A percentile compares a stretch with the other conserved stretches of the same genome.
phyloP scores from a whole-genome alignment of 1,284 basidiomycete genomes.

The Moesziomyces sp. region DNA sequence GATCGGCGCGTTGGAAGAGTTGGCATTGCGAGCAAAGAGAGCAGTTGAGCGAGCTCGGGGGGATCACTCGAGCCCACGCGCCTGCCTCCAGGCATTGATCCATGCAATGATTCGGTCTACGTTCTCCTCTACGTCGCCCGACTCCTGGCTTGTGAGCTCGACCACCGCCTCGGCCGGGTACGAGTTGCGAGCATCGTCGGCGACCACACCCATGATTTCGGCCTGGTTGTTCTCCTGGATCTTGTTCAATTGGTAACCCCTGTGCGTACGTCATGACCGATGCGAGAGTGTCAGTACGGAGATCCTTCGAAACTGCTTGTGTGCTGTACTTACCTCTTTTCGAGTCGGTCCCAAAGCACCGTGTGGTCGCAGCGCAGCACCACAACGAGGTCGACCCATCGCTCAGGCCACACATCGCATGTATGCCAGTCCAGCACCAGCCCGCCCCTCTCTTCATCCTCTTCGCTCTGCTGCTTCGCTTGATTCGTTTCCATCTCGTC shows the following conservation, averaged over 20 bases:
- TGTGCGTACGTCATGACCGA: constrained; percentile 63
- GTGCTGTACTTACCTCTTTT: constrained; percentile 77
- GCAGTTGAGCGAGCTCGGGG: neutral
- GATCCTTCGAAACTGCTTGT: neutral
- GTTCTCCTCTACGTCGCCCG: constrained; percentile 86
- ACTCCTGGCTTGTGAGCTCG: constrained; percentile 82
- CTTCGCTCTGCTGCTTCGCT: constrained; percentile 30
- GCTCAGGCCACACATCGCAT: constrained; percentile 91
- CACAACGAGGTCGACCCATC: constrained; percentile 97
- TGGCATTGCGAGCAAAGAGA: neutral
- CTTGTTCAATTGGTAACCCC: constrained; percentile 88
- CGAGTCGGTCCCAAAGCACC: constrained; percentile 90
- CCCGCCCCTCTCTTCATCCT: constrained; percentile 70
- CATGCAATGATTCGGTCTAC: constrained; percentile 84
- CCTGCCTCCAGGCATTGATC: constrained; percentile 81
- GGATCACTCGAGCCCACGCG: constrained; percentile 67
- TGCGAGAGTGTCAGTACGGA: neutral
- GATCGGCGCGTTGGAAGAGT: no score
- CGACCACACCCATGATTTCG: constrained; percentile 94
- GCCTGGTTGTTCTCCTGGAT: constrained; percentile 98
- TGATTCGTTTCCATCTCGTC: constrained; percentile 9
- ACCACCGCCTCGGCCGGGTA: constrained; percentile 88
- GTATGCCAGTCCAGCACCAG: constrained; percentile 97
- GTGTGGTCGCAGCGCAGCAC: constrained; percentile 91
- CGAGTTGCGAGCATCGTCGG: constrained; percentile 86